Evolutionary conservation across 1,284 basidiomycete species (phyloP), one percentile per base, ranked within the genome.

Genomic region (Hemileia vastatrix): DNA sequence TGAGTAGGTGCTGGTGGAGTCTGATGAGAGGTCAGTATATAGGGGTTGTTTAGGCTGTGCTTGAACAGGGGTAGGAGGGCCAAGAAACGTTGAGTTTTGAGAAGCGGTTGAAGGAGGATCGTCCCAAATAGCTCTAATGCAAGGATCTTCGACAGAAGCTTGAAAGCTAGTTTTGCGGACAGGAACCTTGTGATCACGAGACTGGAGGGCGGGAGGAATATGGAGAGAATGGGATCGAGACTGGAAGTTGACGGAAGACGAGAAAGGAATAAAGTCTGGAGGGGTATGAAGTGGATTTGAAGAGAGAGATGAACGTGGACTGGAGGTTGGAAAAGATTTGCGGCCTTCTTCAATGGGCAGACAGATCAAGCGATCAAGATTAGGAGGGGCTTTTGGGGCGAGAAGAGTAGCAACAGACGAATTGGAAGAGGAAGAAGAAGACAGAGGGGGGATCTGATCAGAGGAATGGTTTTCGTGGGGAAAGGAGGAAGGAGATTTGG

Each of bases 281-380:
- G 48, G 48, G 21, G 48, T 49, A 2, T 49, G 18, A 15, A 49
- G 48, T 49, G 48, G 48, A 49, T 49, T 49, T 11, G 48, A 49
- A 4, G 48, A 49, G 9, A 49, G 21, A 11, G 48, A 49, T 11
- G 48, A 49, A 9, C 48, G 48, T 15, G 48, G 48, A 49, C 48
- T 49, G 5, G 48, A 49, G 21, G 4, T 19, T 15, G 48, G 3
- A 23, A 49, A 49, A 19, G 48, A 49, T 9, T 4, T n/a, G 4
- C 18, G 48, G 3, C 2, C 5, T 21, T 49, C 48, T 18, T 44
- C 43, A n/a, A n/a, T n/a, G n/a, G n/a, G n/a, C n/a, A n/a, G n/a
- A n/a, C n/a, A n/a, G n/a, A n/a, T n/a, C n/a, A n/a, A n/a, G n/a
- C n/a, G n/a, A n/a, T n/a, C n/a, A n/a, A n/a, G n/a, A n/a, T n/a